Evolutionary conservation across 441 rosid species (phyloP).

Genomic region (Eutrema salsugineum): DNA sequence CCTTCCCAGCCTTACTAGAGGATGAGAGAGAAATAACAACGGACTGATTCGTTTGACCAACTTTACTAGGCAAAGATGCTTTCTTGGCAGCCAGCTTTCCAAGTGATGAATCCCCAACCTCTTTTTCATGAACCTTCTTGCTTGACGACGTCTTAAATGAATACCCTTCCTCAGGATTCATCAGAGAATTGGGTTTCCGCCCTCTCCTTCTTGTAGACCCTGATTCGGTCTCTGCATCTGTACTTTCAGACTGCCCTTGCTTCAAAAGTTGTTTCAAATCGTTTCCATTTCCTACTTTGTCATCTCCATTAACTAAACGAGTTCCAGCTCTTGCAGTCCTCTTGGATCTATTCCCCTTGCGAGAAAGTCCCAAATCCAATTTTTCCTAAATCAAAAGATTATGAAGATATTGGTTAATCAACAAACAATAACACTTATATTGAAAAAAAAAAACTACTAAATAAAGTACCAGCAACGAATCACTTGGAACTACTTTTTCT

Average conservation of each 20-base stretch:
- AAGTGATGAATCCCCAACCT: slow-evolving; percentile 23
- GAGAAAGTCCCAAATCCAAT: slow-evolving; percentile 2
- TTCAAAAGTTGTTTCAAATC: slow-evolving; percentile 12
- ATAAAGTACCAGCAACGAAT: slow-evolving; percentile 19
- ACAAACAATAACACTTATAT: not conserved
- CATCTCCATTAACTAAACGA: slow-evolving; percentile 5
- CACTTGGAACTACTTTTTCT: slow-evolving; percentile 5
- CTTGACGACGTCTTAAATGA: slow-evolving; percentile 23
- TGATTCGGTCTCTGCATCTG: slow-evolving; percentile 29
- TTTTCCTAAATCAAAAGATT: slow-evolving; percentile 13
- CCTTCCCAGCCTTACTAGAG: slow-evolving; percentile 20
- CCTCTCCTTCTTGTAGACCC: slow-evolving; percentile 49
- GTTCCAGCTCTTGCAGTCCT: slow-evolving; percentile 21
- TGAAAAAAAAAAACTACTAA: not conserved
- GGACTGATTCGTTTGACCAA: slow-evolving; percentile 28
- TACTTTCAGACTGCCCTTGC: slow-evolving; percentile 29
- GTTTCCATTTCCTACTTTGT: not conserved
- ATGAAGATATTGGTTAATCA: not conserved
- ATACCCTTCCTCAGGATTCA: slow-evolving; percentile 71
- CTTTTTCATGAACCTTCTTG: slow-evolving; percentile 33
- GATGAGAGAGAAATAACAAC: slow-evolving; percentile 33
- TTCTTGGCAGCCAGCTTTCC: slow-evolving; percentile 34
- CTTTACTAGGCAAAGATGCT: slow-evolving; percentile 27
- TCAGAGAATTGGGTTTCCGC: slow-evolving; percentile 62
- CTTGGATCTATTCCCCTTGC: slow-evolving; percentile 32